Evolutionary conservation across 306 rosid genomes (phyloP), one percentile per base, ranked within the genome.

Genomic region (Trifolium pratense): DNA sequence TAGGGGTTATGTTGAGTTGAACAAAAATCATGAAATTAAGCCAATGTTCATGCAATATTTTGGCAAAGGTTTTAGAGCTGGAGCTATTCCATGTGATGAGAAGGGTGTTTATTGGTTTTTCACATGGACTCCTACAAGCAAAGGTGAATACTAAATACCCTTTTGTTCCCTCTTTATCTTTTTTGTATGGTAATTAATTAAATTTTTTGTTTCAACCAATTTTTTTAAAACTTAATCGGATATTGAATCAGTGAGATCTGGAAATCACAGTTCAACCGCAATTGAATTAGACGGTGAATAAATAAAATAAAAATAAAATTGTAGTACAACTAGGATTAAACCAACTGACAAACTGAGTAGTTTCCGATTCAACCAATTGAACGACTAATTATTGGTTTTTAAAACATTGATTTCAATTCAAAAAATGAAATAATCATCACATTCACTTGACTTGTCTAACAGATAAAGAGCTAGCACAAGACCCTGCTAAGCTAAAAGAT

Each of bases 101-200:
- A 75, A 77, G 48, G n/a, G 36, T 2, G n/a, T 88, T 42, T 87
- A 87, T 42, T 93, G 97, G 98, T 83, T 21, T 79, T 80, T 84
- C 23, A 81, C 87, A 39, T 92, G 90, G 92, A 37, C 78, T 48
- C 87, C 86, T 45, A 75, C 82, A 68, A 65, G 0, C 14, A 74
- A 86, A 92, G 98, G 98, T 57, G 63, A 57, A 20, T 17, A 17
- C 12, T 8, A 14, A 32, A 8, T 9, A 9, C 2, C 25, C 25
- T 21, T 21, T 21, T 21, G 1, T 21, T 2, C 25, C 25, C 2
- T 2, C 25, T 21, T n/a, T n/a, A n/a, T n/a, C n/a, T n/a, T n/a
- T n/a, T n/a, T n/a, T n/a, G n/a, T n/a, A n/a, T n/a, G n/a, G n/a
- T n/a, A n/a, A n/a, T n/a, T n/a, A n/a, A n/a, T n/a, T n/a, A n/a